Evolutionary conservation across 331 rosid genomes (phyloP).

Genomic region (Quercus tomentella): DNA sequence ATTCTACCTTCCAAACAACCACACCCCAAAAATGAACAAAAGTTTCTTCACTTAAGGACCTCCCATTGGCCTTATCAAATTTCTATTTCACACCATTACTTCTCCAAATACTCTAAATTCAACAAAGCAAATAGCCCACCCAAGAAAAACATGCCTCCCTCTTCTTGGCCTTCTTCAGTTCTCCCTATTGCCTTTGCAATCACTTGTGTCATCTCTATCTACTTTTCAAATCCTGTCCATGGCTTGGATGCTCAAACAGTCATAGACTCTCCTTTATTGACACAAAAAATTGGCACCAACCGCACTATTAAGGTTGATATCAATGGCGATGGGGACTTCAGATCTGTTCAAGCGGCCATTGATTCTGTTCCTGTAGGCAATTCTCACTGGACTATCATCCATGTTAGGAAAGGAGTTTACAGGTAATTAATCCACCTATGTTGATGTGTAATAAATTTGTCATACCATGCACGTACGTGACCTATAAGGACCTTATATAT

Average conservation of each 20-base stretch:
- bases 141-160: not conserved
- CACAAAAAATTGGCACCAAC: conserved; percentile 49
- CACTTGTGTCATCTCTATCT: conserved; percentile 22
- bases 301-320: conserved; percentile 70
- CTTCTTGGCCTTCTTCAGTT: conserved; percentile 8
- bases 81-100: not conserved
- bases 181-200: conserved; percentile 22
- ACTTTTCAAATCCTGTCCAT: conserved; percentile 23
- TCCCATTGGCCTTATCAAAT: conserved; percentile 13
- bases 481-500: not conserved
- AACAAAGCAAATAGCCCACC: not conserved
- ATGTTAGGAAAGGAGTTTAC: conserved; percentile 75
- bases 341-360: conserved; percentile 68
- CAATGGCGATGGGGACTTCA: conserved; percentile 66
- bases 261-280: conserved; percentile 55
- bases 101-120: not conserved
- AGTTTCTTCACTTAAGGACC: conserved; percentile 22
- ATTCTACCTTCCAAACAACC: conserved; percentile 38
- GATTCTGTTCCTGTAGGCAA: conserved; percentile 68
- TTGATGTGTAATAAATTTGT: not conserved
- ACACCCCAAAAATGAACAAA: conserved; percentile 28
- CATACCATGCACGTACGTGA: not conserved
- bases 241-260: conserved; percentile 22
- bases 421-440: conserved; percentile 33
- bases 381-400: conserved; percentile 61